A percentile compares a stretch with the other conserved stretches of the same genome.
Evolutionary conservation across 78 protist genomes (phyloP).

Genomic region (Trichosphaerium sp.): DNA sequence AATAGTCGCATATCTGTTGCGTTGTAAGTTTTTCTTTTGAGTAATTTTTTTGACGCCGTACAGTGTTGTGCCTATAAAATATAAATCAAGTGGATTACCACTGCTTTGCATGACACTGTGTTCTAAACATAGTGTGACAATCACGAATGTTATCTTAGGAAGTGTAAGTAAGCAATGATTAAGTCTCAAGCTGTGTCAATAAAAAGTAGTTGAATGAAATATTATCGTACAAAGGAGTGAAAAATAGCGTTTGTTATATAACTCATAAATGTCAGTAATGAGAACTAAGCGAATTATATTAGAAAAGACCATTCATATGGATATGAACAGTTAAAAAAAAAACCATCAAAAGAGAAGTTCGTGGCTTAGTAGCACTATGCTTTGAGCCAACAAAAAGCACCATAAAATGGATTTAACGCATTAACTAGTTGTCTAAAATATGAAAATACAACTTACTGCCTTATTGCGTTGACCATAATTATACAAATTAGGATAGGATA

Average conservation of each 20-base stretch:
- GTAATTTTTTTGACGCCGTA: no score
- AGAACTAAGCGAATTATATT: conserved; percentile 16
- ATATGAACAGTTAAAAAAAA: no score
- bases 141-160: neutral
- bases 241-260: conserved; percentile 29
- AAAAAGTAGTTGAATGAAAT: neutral
- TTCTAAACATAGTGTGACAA: neutral
- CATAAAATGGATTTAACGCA: no score
- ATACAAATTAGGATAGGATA: conserved; percentile 34
- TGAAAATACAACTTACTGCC: neutral
- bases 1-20: no score
- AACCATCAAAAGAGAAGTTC: no score
- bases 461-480: conserved; percentile 17
- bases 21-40: no score
- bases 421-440: no score
- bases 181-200: neutral
- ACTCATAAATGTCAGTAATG: conserved; percentile 23
- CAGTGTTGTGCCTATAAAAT: conserved; percentile 33
- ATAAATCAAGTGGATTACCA: conserved; percentile 27
- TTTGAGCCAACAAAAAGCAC: no score
- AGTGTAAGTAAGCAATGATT: neutral
- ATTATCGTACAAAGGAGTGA: conserved; percentile 15
- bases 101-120: conserved; percentile 14
- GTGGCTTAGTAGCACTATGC: no score
- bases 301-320: neutral